Evolutionary conservation across 148 eudicot species (phyloP), one percentile per base, ranked within the genome.

Genomic region (Nyssa sinensis): DNA sequence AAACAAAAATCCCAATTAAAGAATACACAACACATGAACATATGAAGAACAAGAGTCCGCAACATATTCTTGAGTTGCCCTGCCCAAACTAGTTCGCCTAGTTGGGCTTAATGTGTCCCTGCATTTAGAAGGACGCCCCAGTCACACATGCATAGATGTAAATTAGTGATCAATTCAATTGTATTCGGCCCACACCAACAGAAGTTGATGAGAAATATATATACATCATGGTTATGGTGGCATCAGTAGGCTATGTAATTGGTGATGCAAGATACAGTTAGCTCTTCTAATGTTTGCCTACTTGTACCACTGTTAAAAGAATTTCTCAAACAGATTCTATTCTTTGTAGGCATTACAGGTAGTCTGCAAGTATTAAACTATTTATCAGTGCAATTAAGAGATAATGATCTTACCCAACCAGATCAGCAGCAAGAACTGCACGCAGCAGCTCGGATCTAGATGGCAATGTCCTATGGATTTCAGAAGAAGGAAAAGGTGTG

Each of bases 401-500:
- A 67, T 23, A 27, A n/a, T 30, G 37, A 12, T 62, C 88, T 77
- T 79, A 93, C 98, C 98, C 98, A 58, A 93, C 92, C 83, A 93
- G 76, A 84, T 93, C 98, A 72, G 98, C 93, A 71, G 88, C 87
- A 76, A 90, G 93, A 70, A 90, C 93, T 74, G 96, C 91, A 61
- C 83, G 82, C 37, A 93, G 84, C 74, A 93, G 81, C 73, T 93
- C 96, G 17, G 93, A 87, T 35, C 96, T 87, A 70, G 98, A 93
- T 66, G 98, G 98, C 80, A 93, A 77, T 53, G 98, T 93, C 67
- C 93, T 86, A 74, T 93, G 98, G 62, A 93, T 93, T 82, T 93
- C 98, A 59, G 98, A 93, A 12, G 96, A 90, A 67, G 98, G 98
- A 84, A 93, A 93, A n/a, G 96, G 98, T 29, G 98, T 93, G 67